phyloP scores from a whole-genome alignment of 768 basidiomycete genomes.

The Auricularia sp. region DNA sequence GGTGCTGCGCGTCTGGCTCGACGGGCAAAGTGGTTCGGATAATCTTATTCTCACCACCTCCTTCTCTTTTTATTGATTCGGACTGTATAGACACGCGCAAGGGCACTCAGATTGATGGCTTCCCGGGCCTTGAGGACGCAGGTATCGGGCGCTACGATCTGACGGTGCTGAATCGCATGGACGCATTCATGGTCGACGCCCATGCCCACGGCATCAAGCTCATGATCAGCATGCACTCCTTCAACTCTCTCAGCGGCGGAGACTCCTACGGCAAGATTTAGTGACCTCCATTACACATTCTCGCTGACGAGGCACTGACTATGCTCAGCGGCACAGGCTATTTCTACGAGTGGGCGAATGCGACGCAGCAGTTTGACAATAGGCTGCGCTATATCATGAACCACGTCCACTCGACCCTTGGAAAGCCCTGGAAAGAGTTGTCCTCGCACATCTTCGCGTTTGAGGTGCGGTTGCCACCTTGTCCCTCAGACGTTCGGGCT shows the following conservation, averaged over 20 bases:
- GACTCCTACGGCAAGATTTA: conserved; percentile 28
- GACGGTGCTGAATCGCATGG: conserved; percentile 25
- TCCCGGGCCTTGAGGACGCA: conserved; percentile 25
- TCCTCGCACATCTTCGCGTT: conserved; percentile 28
- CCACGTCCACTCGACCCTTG: conserved; percentile 27
- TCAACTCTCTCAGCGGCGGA: conserved; percentile 17
- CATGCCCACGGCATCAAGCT: conserved; percentile 24
- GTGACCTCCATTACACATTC: neutral
- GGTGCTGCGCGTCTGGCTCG: conserved; percentile 22
- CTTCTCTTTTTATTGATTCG: conserved; percentile 10
- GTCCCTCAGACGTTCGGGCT: neutral
- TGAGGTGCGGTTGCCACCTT: conserved; percentile 10
- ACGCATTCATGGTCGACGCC: conserved; percentile 31
- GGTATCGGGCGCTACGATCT: conserved; percentile 26
- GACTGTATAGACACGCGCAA: conserved; percentile 1
- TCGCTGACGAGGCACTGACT: neutral
- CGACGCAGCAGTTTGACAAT: conserved; percentile 25
- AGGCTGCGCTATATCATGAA: conserved; percentile 29
- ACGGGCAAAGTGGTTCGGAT: conserved; percentile 13
- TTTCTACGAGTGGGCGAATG: conserved; percentile 22
- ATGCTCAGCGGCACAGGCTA: conserved; percentile 15
- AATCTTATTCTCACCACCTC: neutral
- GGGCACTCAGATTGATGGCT: conserved; percentile 17
- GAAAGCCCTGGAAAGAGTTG: conserved; percentile 28
- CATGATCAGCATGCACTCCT: conserved; percentile 3